phyloP scores from a whole-genome alignment of 1,139 yeast genomes.

The Debaryomyces psychrophilus region DNA sequence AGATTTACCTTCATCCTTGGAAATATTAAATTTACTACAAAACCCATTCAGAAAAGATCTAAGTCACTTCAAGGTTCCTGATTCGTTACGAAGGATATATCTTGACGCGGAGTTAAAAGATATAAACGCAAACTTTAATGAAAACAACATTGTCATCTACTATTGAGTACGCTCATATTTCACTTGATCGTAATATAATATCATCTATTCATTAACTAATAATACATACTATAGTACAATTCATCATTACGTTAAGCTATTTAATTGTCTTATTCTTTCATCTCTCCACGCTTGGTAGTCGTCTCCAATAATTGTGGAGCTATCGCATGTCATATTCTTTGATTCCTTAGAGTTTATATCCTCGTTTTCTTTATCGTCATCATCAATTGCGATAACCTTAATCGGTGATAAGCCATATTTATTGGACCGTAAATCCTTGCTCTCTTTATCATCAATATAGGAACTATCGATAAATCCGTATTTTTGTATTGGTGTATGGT shows the following conservation, averaged over 20 bases:
- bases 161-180: neutral
- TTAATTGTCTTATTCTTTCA: conserved; percentile 41
- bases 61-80: conserved; percentile 17
- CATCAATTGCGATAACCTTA: conserved; percentile 16
- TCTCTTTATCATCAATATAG: conserved; percentile 16
- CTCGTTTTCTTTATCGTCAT: conserved; percentile 17
- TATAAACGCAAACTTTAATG: neutral
- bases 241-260: conserved; percentile 11
- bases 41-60: conserved; percentile 20
- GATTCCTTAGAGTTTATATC: conserved; percentile 17
- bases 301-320: conserved; percentile 45
- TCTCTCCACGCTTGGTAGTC: conserved; percentile 48
- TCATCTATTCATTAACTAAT: neutral
- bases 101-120: conserved; percentile 17
- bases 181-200: neutral
- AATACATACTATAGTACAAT: conserved; percentile 5
- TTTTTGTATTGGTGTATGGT: conserved; percentile 17
- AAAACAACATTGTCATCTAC: neutral
- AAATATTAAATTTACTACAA: conserved; percentile 19
- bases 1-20: conserved; percentile 18
- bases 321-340: conserved; percentile 34
- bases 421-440: conserved; percentile 9
- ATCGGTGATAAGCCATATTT: conserved; percentile 28
- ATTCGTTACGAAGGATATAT: conserved; percentile 18
- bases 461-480: conserved; percentile 13